Evolutionary conservation across 192 early-diverging fungal genomes (phyloP).

Genomic region (Umbelopsis sp.): DNA sequence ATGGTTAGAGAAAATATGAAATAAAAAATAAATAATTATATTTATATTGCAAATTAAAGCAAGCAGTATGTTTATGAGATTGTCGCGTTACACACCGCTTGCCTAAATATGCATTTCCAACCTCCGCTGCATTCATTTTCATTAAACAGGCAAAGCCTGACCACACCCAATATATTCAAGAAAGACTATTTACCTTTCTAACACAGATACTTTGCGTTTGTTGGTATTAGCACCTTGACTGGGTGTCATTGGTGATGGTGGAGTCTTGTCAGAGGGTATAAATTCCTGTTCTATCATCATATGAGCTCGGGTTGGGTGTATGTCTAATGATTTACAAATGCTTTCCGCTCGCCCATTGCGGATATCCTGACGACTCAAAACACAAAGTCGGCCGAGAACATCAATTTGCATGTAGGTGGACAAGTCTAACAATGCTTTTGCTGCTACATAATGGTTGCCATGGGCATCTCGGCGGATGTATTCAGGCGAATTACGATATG

Average conservation of each 20-base stretch:
- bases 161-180: not conserved
- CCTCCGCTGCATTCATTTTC: constrained; percentile 14
- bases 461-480: constrained; percentile 13
- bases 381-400: not conserved
- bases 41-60: not conserved
- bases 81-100: constrained; percentile 11
- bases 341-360: constrained; percentile 3
- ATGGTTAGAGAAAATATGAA: not conserved
- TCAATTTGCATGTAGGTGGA: constrained; percentile 6
- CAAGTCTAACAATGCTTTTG: constrained; percentile 6
- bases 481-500: not conserved
- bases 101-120: not conserved
- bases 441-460: constrained; percentile 1
- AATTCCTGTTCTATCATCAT: constrained; percentile 19
- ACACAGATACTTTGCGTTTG: not conserved
- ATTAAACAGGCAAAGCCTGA: constrained; percentile 1
- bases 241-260: constrained; percentile 13
- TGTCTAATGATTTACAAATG: constrained; percentile 11
- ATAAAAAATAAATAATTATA: not conserved
- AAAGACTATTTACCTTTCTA: constrained; percentile 14
- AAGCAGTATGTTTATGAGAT: too few species aligned
- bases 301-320: not conserved
- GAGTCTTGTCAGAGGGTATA: not conserved
- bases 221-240: not conserved
- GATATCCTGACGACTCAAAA: not conserved